Conservation (phyloP, 2,329 filamentous ascomycete species). For the Aspergillus sp. region DNA sequence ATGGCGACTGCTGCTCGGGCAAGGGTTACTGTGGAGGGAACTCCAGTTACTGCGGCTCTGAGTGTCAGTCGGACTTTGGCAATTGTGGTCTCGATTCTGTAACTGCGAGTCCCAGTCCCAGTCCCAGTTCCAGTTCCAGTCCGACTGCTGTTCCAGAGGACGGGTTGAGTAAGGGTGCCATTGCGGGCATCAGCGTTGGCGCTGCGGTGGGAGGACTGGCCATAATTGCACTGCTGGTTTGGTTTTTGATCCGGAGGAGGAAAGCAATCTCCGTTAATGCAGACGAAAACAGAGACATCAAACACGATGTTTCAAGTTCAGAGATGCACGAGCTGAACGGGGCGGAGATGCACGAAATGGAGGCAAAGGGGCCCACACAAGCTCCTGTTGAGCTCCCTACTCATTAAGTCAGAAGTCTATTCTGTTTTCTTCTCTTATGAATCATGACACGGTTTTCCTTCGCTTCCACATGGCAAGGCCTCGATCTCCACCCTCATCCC, state of each 20-base stretch:
- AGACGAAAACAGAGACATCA: background rate
- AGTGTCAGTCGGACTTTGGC: slow-evolving; percentile 4
- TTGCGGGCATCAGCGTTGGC: slow-evolving; percentile 8
- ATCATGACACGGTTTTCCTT: too few relatives aligned
- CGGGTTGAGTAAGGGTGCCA: slow-evolving; percentile 1
- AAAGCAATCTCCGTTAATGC: background rate
- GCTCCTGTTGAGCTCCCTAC: background rate
- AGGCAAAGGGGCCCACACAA: background rate
- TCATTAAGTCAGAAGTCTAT: background rate
- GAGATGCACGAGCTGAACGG: background rate
- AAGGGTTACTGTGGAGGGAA: slow-evolving; percentile 7
- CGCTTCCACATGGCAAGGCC: too few relatives aligned
- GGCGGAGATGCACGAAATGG: background rate
- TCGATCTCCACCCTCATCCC: too few relatives aligned
- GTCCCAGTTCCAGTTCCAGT: background rate
- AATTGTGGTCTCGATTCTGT: background rate
- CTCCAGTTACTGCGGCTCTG: slow-evolving; percentile 1
- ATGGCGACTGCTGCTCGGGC: slow-evolving; percentile 7
- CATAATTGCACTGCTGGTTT: background rate
- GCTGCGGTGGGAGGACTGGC: background rate
- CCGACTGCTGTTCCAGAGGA: background rate
- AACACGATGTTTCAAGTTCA: too few relatives aligned
- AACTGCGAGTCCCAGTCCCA: background rate
- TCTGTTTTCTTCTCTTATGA: too few relatives aligned
- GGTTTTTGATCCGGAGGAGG: slow-evolving; percentile 2